Base-by-base conservation (phyloP, 108 stramenopile species). In the Hondaea fermentalgiana region DNA sequence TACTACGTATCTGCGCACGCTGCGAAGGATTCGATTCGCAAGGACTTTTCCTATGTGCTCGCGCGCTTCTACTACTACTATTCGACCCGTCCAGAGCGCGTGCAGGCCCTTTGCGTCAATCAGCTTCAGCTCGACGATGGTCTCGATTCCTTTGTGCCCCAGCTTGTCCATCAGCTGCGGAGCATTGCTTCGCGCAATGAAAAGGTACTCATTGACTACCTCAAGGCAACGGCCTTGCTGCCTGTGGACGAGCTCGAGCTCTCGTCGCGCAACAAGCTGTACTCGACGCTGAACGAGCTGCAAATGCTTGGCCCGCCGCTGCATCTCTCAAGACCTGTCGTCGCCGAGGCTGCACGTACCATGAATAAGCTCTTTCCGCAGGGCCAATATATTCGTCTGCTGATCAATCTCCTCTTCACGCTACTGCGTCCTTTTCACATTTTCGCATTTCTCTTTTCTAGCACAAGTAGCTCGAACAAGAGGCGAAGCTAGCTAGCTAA, bases 71-170 rank as follows among this genome's bases (percentile, higher is more conserved):
- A 83, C 76, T 83, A 21, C 49, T 83, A 83, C 51, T 83, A 83
- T 23, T 53, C 76, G 19, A 25, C 76, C 14, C 76, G 51, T 6
- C 76, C 76, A 6, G 76, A 83, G 28, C 76, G 76, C 19, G 76
- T 83, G 8, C 49, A 53, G n/a, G 45, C 45, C 28, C 3, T 83
- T 83, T 83, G 76, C 51, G 28, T 83, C 6, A 53, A 83, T 4
- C 76, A 83, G 76, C 76, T 83, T 55, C 76, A 83, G 28, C 76
- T 83, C 3, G 76, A 83, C 51, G 23, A 83, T 6, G 76, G 76
- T 23, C 76, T 83, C 49, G 76, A 83, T 23, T 53, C 76, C 10
- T 83, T 83, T 23, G 76, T 83, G 49, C 76, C 76, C 19, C 76
- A 83, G 51, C 76, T 83, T 2, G 76, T 83, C 49, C 49, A 47